Evolutionary conservation across 345 rosid genomes (phyloP).

Genomic region (Gossypium stocksii): DNA sequence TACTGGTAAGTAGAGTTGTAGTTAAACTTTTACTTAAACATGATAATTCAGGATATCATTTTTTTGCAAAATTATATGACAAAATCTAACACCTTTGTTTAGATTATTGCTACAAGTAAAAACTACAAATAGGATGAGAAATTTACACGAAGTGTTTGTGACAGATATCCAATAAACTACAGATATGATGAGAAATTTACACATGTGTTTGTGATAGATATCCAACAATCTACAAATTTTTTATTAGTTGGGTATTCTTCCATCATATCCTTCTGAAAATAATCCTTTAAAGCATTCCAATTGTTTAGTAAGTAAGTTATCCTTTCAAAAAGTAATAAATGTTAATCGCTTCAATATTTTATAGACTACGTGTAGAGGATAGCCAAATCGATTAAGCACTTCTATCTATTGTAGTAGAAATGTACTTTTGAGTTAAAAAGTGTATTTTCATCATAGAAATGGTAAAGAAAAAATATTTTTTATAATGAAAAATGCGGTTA

Average conservation of each 20-base stretch:
- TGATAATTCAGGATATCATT: not conserved
- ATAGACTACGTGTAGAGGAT: no score
- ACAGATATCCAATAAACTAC: constrained; percentile 36
- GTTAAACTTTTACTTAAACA: not conserved
- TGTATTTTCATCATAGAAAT: no score
- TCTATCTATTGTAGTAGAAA: no score
- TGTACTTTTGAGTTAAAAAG: no score
- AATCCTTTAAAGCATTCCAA: constrained; percentile 42
- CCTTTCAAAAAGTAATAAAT: constrained; percentile 2
- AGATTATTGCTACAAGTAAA: not conserved
- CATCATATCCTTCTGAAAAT: constrained; percentile 13
- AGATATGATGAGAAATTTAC: constrained; percentile 29
- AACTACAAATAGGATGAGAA: not conserved
- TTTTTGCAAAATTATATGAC: not conserved
- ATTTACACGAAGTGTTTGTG: constrained; percentile 44
- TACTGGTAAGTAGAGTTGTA: not conserved
- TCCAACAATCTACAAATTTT: constrained; percentile 42
- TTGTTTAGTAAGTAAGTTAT: constrained; percentile 39
- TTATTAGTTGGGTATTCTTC: constrained; percentile 26
- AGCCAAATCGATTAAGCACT: no score
- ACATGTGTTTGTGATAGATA: constrained; percentile 44
- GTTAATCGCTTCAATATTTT: no score
- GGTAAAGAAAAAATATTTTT: no score
- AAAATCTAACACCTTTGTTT: not conserved
- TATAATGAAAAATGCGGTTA: no score